These are phyloP conservation scores for Nadsonia commutata DNA, from an alignment of 1,139 yeast genomes.

Conservation along the genomic window DNA sequence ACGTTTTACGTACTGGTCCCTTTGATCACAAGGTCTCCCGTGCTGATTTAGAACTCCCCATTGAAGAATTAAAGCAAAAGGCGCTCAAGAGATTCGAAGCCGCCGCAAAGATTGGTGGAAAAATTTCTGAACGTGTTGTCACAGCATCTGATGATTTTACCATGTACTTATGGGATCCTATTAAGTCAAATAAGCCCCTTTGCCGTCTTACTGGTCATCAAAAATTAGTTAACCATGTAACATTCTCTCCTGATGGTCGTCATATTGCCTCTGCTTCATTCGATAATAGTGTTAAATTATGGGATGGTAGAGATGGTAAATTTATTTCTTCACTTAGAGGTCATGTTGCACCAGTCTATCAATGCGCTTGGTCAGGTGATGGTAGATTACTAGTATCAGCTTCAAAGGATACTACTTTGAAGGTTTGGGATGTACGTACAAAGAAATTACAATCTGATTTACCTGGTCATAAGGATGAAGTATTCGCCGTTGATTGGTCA, in stretches of 20 bases:
- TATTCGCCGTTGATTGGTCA: constrained; percentile 97
- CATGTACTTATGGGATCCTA: constrained; percentile 94
- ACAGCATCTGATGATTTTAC: constrained; percentile 97
- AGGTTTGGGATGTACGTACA: constrained; percentile 91
- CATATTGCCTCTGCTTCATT: constrained; percentile 84
- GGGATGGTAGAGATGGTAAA: constrained; percentile 93
- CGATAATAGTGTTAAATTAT: constrained; percentile 83
- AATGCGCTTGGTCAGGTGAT: constrained; percentile 98
- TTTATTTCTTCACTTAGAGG: constrained; percentile 86
- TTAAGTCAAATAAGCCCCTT: constrained; percentile 63
- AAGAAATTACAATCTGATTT: constrained; percentile 73
- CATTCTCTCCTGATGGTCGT: constrained; percentile 92
- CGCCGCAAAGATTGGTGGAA: constrained; percentile 60
- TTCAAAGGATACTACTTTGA: constrained; percentile 91
- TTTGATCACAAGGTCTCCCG: constrained; percentile 47
- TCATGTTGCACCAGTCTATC: constrained; percentile 95
- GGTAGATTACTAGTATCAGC: constrained; percentile 81
- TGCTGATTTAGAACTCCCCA: constrained; percentile 23
- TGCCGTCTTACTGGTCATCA: constrained; percentile 97
- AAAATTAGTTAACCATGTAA: constrained; percentile 87
- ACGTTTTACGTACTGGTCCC: constrained; percentile 72
- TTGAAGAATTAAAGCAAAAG: constrained; percentile 36
- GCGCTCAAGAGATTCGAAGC: constrained; percentile 63
- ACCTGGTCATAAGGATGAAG: constrained; percentile 94
- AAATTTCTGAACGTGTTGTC: constrained; percentile 62